Evolutionary conservation across 495 filamentous ascomycete species (phyloP), one percentile per base, ranked within the genome.

Genomic region (Aspergillus biplanus): DNA sequence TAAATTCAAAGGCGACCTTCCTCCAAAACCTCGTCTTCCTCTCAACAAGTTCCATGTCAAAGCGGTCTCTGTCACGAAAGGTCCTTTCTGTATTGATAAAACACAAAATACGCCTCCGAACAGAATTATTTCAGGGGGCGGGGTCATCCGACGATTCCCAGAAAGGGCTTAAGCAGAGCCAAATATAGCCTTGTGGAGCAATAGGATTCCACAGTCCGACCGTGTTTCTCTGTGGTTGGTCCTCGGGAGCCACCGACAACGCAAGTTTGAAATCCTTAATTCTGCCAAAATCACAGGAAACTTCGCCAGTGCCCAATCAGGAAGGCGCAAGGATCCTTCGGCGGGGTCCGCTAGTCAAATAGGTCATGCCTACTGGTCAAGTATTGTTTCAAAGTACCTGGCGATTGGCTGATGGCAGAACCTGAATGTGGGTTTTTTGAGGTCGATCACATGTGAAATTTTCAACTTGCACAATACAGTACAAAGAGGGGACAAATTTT

Each of bases 211-310:
- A 27, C 21, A 27, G 42, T 35, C 13, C 46, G 54, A 59, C 63
- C 59, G 68, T 70, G 68, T 66, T 63, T 56, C 61, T 39, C 61
- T 52, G 31, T 65, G 33, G 64, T 71, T 71, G 69, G 69, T 65
- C 58, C 47, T 39, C 46, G 13, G 27, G 49, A 55, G 61, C 64
- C 63, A 62, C 56, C 52, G 31, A 31, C 11, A 16, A 33, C 48
- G 50, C 62, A 56, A 66, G 56, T 58, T 35, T 46, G 47, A 56
- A 56, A 65, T 63, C 62, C 65, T 62, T 67, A 67, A 66, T 58
- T 61, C 33, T 63, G 57, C 60, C 63, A 63, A 65, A 63, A 42
- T 47, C 50, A 21, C 42, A 47, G 48, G 48, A 35, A 39, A 55
- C 54, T 32, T 37, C 34, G 7, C 12, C 9, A 8, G 12, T 2